These are phyloP conservation scores for Closterium sp. DNA, from an alignment of 139 green algal species.

Conservation along the genomic window DNA sequence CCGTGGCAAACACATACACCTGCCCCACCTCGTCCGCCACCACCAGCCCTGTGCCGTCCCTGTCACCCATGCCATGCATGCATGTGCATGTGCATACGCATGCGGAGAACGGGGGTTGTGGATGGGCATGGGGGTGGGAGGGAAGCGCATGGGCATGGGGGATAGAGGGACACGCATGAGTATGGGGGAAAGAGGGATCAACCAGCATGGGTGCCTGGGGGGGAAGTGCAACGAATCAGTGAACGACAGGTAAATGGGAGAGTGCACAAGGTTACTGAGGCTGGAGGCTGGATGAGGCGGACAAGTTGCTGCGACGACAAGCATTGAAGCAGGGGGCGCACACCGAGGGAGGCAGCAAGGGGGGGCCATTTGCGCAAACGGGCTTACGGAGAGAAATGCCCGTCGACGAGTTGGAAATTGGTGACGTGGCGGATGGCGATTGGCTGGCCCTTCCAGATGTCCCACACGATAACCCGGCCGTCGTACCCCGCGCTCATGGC, in stretches of 20 bases:
- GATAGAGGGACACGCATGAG: no score
- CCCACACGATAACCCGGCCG: conserved; percentile 52
- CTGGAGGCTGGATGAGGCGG: no score
- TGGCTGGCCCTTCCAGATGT: conserved; percentile 26
- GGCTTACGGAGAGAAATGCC: conserved; percentile 39
- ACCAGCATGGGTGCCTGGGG: no score
- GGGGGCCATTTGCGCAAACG: background rate
- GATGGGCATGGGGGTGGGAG: no score
- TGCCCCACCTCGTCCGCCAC: conserved; percentile 48
- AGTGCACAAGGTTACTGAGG: no score
- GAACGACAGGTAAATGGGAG: no score
- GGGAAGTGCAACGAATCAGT: no score
- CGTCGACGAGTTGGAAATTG: conserved; percentile 33
- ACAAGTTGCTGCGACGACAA: no score
- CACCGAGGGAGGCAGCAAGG: background rate
- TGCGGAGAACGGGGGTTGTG: no score
- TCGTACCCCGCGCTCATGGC: conserved; percentile 57
- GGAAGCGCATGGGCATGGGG: no score
- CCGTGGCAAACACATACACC: conserved; percentile 39
- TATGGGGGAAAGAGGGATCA: no score
- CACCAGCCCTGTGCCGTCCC: conserved; percentile 40
- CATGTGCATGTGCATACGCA: background rate
- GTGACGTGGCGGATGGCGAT: background rate
- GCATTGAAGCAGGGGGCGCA: no score
- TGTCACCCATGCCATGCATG: background rate